Base-by-base conservation (phyloP, 495 filamentous ascomycete genomes). In the Endocarpon pusillum region DNA sequence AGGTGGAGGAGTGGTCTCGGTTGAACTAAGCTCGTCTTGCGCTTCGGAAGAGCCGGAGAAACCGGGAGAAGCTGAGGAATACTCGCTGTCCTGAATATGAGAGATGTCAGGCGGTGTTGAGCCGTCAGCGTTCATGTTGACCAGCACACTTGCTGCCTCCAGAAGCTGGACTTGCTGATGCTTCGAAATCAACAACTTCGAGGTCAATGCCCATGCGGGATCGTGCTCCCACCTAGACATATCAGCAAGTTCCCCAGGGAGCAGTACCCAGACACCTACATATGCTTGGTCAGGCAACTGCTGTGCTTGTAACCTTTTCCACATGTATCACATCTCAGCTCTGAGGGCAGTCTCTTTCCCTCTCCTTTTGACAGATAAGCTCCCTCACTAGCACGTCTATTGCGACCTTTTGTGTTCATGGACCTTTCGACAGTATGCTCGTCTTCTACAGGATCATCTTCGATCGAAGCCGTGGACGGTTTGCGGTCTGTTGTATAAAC, bases 281-380 rank as follows among this genome's bases (percentile, higher is more conserved):
- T 83, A 78, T 97, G 89, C 73, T 97, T 97, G 55, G 82, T 89
- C 66, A 97, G 75, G 77, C 89, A 97, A 68, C 91, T 96, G 75
- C 87, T 87, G 73, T 97, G 89, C 77, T 97, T 97, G 75, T 97
- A 97, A 62, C 82, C 85, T 69, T 97, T 97, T 57, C 89, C 89
- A 67, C 89, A 97, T 59, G 81, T 89, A 51, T 94, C 86, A 63
- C 89, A 97, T 59, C 81, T 80, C 49, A 97, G 69, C 53, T 94
- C 87, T 45, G 73, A 71, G 46, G 74, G 78, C 54, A 62, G 62
- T 54, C 73, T 78, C 54, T 76, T 84, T 46, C 71, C 73, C 42
- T 83, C 81, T 40, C 60, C 64, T 58, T 84, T 89, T 45, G 63
- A 65, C 43, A 83, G 61, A 40, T 75, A 73, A 42, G 81, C 75